These are phyloP conservation scores for Chlorella variabilis DNA, from an alignment of 163 green algal species.

Conservation along the genomic window DNA sequence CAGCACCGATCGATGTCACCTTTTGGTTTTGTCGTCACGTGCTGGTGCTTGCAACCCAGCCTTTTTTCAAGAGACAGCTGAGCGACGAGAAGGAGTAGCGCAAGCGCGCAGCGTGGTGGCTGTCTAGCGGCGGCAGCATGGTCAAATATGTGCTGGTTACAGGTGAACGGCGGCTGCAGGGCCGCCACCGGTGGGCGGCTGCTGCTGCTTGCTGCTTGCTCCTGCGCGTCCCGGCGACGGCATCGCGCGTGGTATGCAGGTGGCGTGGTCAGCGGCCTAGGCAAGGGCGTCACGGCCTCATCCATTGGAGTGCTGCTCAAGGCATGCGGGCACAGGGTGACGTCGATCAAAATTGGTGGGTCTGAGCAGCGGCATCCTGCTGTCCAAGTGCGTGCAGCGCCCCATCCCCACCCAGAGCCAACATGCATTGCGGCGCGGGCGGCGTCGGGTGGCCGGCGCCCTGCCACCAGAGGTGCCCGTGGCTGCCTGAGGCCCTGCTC, in stretches of 20 bases:
- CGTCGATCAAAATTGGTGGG: constrained; percentile 97
- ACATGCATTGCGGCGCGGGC: background rate
- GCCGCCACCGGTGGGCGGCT: background rate
- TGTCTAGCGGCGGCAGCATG: background rate
- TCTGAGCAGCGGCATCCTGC: background rate
- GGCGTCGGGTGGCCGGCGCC: no score
- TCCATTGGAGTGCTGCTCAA: constrained; percentile 97
- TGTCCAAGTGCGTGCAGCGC: no score
- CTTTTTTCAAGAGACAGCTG: background rate
- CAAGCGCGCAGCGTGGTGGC: background rate
- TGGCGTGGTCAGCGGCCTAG: constrained; percentile 97
- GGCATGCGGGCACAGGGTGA: constrained; percentile 93
- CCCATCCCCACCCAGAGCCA: no score
- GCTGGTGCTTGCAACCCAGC: no score
- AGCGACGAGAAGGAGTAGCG: background rate
- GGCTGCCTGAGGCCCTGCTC: background rate
- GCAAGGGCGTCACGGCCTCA: constrained; percentile 97
- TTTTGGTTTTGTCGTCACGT: no score
- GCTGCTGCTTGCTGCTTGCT: background rate
- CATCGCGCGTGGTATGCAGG: no score
- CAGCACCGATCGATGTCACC: no score
- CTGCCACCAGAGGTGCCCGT: background rate
- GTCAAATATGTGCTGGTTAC: constrained; percentile 8
- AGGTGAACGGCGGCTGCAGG: constrained; percentile 2
- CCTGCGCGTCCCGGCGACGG: background rate